Conservation (phyloP, 495 filamentous ascomycete genomes). For the Daldinia decipiens region DNA sequence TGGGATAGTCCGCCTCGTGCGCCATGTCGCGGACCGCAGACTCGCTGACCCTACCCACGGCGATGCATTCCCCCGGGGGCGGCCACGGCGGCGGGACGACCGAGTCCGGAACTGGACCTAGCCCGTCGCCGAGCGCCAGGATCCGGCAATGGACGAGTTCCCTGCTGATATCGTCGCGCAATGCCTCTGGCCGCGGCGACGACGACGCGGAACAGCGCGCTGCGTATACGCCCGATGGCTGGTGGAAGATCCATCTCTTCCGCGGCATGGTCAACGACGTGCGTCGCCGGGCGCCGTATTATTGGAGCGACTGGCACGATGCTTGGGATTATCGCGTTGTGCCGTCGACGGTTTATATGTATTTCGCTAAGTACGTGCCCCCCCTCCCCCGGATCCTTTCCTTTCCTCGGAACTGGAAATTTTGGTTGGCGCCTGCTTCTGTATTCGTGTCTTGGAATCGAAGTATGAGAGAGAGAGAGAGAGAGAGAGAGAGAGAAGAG, state of each 20-base stretch:
- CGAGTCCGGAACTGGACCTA: slow-evolving; percentile 18
- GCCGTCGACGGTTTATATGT: slow-evolving; percentile 87
- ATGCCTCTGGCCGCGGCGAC: slow-evolving; percentile 11
- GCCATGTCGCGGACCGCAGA: slow-evolving; percentile 33
- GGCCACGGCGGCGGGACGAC: slow-evolving; percentile 22
- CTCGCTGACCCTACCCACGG: slow-evolving; percentile 38
- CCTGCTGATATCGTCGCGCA: slow-evolving; percentile 26
- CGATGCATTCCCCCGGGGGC: slow-evolving; percentile 32
- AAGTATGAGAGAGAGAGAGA: neutral
- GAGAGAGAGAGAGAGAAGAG: neutral
- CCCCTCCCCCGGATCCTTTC: too few relatives aligned
- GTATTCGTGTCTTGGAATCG: too few relatives aligned
- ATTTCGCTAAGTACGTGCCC: slow-evolving; percentile 79
- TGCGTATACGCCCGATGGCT: slow-evolving; percentile 41
- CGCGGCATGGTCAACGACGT: slow-evolving; percentile 81
- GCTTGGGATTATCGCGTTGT: slow-evolving; percentile 88
- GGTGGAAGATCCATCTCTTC: slow-evolving; percentile 70
- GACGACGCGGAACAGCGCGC: slow-evolving; percentile 3
- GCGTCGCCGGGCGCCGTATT: slow-evolving; percentile 76
- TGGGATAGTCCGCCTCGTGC: neutral
- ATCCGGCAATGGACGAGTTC: slow-evolving; percentile 35
- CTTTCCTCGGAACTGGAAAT: neutral
- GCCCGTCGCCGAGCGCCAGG: slow-evolving; percentile 19
- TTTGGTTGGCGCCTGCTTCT: neutral
- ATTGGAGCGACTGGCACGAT: slow-evolving; percentile 81